Percentiles rank a stretch among this genome's conserved stretches.
Evolutionary conservation across 139 green algal species (phyloP).

Genomic region (Closterium sp.): DNA sequence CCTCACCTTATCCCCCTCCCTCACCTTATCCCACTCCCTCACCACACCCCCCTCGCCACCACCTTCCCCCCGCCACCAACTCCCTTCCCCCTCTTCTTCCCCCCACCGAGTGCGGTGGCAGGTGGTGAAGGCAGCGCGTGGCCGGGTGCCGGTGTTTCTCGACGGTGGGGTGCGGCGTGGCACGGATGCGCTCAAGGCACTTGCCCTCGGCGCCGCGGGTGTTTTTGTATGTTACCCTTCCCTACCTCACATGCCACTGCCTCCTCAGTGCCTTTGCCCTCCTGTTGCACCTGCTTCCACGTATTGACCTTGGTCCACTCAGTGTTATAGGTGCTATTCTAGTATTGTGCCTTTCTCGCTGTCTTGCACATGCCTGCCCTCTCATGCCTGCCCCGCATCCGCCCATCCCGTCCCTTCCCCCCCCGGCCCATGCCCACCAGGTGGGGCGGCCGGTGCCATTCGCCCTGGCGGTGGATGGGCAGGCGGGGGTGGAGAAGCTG

Average conservation of each 20-base stretch:
- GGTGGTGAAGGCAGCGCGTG: neutral
- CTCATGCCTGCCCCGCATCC: no score
- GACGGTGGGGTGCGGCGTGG: constrained; percentile 83
- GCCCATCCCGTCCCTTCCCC: no score
- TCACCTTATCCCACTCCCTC: neutral
- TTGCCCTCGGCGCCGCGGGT: constrained; percentile 81
- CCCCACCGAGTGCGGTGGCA: neutral
- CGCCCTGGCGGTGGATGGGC: constrained; percentile 76
- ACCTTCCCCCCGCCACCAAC: no score
- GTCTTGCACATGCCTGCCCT: no score
- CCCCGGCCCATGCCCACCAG: neutral
- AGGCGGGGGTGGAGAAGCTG: constrained; percentile 63
- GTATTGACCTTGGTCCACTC: no score
- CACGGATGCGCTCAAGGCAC: constrained; percentile 89
- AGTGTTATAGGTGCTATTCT: no score
- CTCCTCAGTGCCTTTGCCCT: neutral
- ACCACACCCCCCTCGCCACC: neutral
- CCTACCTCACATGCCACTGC: neutral
- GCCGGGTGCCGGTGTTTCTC: constrained; percentile 76
- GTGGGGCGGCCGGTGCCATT: constrained; percentile 85
- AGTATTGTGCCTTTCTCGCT: no score
- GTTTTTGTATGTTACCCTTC: constrained; percentile 68
- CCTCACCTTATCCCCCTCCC: neutral
- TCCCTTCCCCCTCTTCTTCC: neutral
- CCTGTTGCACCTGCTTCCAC: no score